phyloP scores from a whole-genome alignment of 179 eudicot genomes.

The Gypsophila paniculata region DNA sequence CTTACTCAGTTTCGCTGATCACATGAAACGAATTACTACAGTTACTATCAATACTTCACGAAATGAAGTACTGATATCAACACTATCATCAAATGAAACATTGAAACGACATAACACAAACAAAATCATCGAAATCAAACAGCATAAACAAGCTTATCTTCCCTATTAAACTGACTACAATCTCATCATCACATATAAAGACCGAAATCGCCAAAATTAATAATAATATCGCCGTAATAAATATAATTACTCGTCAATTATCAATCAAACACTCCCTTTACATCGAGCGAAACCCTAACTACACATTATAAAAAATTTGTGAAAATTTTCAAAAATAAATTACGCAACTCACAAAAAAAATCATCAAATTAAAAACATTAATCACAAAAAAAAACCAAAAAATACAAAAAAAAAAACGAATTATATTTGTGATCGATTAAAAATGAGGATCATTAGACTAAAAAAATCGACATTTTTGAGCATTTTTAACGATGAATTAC shows the following conservation, averaged over 20 bases:
- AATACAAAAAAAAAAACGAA: not conserved
- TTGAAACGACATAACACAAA: not conserved
- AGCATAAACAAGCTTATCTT: not conserved
- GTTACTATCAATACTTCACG: not conserved
- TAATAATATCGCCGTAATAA: not conserved
- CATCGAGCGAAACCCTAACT: slow-evolving; percentile 1
- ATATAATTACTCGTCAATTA: not conserved
- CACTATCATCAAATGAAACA: no score
- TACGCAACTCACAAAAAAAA: not conserved
- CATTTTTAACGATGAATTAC: no score
- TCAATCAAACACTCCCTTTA: not conserved
- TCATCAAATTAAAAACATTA: not conserved
- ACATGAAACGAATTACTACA: not conserved
- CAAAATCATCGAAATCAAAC: not conserved
- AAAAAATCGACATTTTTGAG: no score
- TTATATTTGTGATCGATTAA: not conserved
- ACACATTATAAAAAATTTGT: not conserved
- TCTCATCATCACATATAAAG: not conserved
- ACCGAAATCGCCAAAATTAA: not conserved
- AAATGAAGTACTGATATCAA: no score
- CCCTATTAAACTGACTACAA: not conserved
- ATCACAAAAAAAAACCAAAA: not conserved
- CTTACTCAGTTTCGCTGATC: not conserved
- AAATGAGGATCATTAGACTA: no score
- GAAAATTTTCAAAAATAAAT: not conserved